Conservation (phyloP, 2,329 filamentous ascomycete genomes). For the Penicillium sp. region DNA sequence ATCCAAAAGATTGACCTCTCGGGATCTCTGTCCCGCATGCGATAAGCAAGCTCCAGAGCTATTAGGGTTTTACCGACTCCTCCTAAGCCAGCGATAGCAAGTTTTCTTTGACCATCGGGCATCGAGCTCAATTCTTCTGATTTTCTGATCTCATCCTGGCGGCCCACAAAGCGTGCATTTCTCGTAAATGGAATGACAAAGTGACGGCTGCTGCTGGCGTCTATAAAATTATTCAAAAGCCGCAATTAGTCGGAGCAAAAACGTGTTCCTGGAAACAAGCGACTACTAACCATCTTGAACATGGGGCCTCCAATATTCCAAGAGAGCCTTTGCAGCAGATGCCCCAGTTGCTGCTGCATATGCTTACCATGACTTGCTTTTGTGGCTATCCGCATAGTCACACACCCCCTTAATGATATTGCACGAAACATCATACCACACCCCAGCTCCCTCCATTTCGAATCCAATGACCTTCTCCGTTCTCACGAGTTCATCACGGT, state of each 20-base stretch:
- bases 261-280: too few relatives aligned
- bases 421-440: background rate
- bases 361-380: too few relatives aligned
- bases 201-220: background rate
- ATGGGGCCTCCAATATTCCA: too few relatives aligned
- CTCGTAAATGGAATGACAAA: constrained; percentile 1
- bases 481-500: background rate
- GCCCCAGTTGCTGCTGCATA: too few relatives aligned
- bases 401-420: background rate
- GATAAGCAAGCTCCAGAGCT: constrained; percentile 31
- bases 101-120: background rate
- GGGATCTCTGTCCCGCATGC: constrained; percentile 19
- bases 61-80: constrained; percentile 36
- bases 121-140: background rate
- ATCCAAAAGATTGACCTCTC: constrained; percentile 34
- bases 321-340: too few relatives aligned
- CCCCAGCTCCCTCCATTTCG: background rate
- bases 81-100: constrained; percentile 29
- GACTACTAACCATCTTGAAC: too few relatives aligned
- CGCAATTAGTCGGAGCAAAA: too few relatives aligned
- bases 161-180: constrained; percentile 9
- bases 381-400: too few relatives aligned
- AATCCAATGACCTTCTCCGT: background rate
- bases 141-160: background rate
- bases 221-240: too few relatives aligned